Conservation (phyloP, 345 rosid genomes). For the Luvunga scandens region DNA sequence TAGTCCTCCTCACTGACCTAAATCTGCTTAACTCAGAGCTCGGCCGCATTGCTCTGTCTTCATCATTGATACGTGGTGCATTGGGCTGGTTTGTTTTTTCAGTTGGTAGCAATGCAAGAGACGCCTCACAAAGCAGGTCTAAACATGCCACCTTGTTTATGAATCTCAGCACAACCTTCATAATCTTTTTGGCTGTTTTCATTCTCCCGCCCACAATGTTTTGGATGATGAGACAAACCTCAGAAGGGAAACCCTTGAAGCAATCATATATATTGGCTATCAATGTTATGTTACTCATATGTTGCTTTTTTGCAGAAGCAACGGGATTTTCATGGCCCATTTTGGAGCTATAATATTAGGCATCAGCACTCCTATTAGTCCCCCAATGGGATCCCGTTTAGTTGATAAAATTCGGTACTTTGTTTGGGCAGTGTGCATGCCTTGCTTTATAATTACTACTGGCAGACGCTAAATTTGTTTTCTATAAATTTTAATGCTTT, state of each 20-base stretch:
- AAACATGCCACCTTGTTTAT: not conserved
- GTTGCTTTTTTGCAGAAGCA: conserved; percentile 24
- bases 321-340: conserved; percentile 24
- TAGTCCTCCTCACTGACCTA: conserved; percentile 33
- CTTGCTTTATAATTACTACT: conserved; percentile 32
- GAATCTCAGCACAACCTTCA: not conserved
- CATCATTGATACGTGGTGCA: conserved; percentile 37
- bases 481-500: not conserved
- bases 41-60: conserved; percentile 46
- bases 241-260: conserved; percentile 43
- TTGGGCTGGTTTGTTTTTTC: conserved; percentile 20
- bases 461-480: conserved; percentile 28
- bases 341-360: conserved; percentile 37
- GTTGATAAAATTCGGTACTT: conserved; percentile 33
- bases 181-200: not conserved
- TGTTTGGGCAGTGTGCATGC: conserved; percentile 34
- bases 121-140: not conserved
- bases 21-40: conserved; percentile 47
- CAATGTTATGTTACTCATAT: conserved; percentile 24
- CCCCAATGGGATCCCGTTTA: conserved; percentile 32
- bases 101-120: not conserved
- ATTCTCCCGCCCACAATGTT: conserved; percentile 29
- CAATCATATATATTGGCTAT: conserved; percentile 18
- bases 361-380: conserved; percentile 33
- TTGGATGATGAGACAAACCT: conserved; percentile 41